Conservation (phyloP, 441 rosid species). For the Populus hybrid region DNA sequence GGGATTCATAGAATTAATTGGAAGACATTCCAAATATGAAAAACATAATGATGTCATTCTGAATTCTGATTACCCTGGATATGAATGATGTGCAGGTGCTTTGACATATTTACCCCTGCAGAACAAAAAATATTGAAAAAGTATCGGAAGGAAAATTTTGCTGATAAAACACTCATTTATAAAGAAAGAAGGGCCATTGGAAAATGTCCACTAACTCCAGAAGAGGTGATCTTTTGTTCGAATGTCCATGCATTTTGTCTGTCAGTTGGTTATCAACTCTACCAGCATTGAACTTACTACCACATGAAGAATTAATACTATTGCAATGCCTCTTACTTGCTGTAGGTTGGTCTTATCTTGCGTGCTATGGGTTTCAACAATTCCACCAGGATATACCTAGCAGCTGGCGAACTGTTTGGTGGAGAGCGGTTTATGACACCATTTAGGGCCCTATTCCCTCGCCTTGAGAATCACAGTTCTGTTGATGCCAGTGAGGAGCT, state of each 20-base stretch:
- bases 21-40: neutral
- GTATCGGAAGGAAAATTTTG: constrained; percentile 84
- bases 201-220: constrained; percentile 94
- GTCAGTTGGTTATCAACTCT: neutral
- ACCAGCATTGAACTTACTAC: neutral
- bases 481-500: constrained; percentile 77
- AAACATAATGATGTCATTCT: neutral
- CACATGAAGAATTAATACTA: neutral
- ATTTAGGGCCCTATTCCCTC: constrained; percentile 72
- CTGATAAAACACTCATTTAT: constrained; percentile 61
- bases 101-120: constrained; percentile 71
- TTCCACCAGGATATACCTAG: constrained; percentile 82
- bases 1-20: neutral
- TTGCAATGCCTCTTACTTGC: constrained; percentile 14
- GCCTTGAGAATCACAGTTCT: constrained; percentile 90
- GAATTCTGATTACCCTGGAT: neutral
- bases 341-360: constrained; percentile 89
- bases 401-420: constrained; percentile 96
- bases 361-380: constrained; percentile 88
- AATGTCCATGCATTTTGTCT: neutral
- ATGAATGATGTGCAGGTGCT: constrained; percentile 53
- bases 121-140: constrained; percentile 73
- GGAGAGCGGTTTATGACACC: constrained; percentile 91
- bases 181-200: constrained; percentile 92
- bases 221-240: constrained; percentile 56